Base-by-base conservation (phyloP, 2,329 filamentous ascomycete genomes). In the Ascochyta fabae region DNA sequence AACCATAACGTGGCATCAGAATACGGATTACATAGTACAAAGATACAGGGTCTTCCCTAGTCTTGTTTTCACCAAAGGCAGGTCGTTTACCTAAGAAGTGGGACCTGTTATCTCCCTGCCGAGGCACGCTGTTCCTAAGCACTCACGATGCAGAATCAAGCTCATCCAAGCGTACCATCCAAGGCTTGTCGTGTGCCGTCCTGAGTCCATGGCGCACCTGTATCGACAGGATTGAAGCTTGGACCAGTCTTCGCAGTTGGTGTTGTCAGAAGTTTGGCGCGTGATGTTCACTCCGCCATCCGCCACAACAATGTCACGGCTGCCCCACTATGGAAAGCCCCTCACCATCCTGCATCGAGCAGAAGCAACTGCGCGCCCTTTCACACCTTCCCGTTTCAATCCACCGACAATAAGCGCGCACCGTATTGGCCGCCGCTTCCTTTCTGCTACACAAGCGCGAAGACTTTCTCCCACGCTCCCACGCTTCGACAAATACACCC, bases 341-440 rank as follows among this genome's bases (percentile, higher is more conserved):
- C 59, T 39, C 56, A 48, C 60, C 58, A 59, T 59, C 23, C 61
- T 59, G 31, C 55, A 57, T 55, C 59, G 48, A 62, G 56, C 58
- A 55, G 50, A 56, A 51, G 39, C 48, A 39, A 33, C 31, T 39
- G 53, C 51, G 56, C 45, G 46, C 48, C 40, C 53, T 51, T 56
- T 58, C 58, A 64, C 65, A 56, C 69, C 71, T 73, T 64, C 70
- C 71, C 70, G 60, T 65, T 71, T 66, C 35, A 61, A 44, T 61
- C 39, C 59, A 63, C 70, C 70, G 70, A 64, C 57, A 62, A 64
- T 73, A 74, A 66, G 68, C 70, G 70, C 63, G 24, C 41, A 45
- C 39, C 40, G 44, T 39, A 52, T 50, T 64, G 55, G 44, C 39
- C 57, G 58, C 51, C 59, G 42, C 46, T 53, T 58, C 42, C 41